Evolutionary conservation across 2,329 filamentous ascomycete genomes (phyloP).

Genomic region (Golovinomyces cichoracearum): DNA sequence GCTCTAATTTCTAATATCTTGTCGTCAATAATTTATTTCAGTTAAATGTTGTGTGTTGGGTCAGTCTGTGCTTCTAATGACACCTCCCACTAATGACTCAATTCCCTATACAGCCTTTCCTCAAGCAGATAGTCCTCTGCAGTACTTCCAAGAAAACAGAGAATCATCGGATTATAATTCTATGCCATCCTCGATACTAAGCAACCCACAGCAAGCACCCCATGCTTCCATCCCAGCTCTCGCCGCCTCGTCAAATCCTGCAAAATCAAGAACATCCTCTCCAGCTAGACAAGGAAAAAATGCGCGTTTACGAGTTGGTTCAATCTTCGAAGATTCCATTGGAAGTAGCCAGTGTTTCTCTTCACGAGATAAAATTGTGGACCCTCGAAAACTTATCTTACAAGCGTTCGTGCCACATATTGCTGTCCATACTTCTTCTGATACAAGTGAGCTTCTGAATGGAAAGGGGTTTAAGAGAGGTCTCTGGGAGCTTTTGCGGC

Average conservation of each 20-base stretch:
- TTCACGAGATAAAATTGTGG: slow-evolving; percentile 13
- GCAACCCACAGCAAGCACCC: slow-evolving; percentile 26
- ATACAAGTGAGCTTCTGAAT: slow-evolving; percentile 54
- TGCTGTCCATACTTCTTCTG: slow-evolving; percentile 60
- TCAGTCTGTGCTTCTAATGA: slow-evolving; percentile 27
- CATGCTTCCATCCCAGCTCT: slow-evolving; percentile 34
- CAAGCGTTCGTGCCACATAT: slow-evolving; percentile 75
- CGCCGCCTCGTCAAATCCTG: slow-evolving; percentile 40
- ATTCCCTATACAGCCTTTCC: slow-evolving; percentile 31
- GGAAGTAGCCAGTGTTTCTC: slow-evolving; percentile 14
- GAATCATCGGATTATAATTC: slow-evolving; percentile 24
- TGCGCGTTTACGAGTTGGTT: slow-evolving; percentile 29
- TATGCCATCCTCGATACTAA: slow-evolving; percentile 22
- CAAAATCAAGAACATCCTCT: slow-evolving; percentile 40
- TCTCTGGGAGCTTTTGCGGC: slow-evolving; percentile 60
- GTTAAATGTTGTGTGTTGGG: too few relatives aligned
- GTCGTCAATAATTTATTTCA: background rate
- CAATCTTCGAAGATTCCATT: slow-evolving; percentile 24
- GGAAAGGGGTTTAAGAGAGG: slow-evolving; percentile 68
- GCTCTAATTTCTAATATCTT: too few relatives aligned
- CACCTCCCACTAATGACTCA: slow-evolving; percentile 38
- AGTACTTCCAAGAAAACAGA: slow-evolving; percentile 35
- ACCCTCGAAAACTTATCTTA: slow-evolving; percentile 42
- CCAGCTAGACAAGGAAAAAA: slow-evolving; percentile 34
- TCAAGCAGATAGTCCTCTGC: slow-evolving; percentile 24